Conservation (phyloP, 208 protist species). For the Novymonas esmeraldas region DNA sequence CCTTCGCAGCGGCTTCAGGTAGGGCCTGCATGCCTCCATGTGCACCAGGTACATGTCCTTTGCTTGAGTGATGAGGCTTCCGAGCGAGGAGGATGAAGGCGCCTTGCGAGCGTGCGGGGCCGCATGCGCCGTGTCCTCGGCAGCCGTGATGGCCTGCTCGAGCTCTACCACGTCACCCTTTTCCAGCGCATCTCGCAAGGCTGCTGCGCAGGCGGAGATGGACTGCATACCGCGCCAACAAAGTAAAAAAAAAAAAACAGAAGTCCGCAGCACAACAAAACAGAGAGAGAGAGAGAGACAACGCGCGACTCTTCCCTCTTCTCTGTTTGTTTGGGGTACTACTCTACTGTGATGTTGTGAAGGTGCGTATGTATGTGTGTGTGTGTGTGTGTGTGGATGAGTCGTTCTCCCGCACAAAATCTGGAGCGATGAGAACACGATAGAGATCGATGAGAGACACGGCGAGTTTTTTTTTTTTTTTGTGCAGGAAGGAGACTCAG, state of each 20-base stretch:
- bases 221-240: neutral
- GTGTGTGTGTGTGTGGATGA: neutral
- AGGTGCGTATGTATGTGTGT: neutral
- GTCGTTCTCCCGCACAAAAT: neutral
- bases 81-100: conserved; percentile 16
- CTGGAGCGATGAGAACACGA: neutral
- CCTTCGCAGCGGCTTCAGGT: conserved; percentile 63
- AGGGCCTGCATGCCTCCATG: conserved; percentile 55
- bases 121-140: conserved; percentile 32
- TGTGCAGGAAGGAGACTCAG: too few relatives aligned
- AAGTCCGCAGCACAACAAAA: too few relatives aligned
- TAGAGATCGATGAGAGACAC: neutral
- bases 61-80: conserved; percentile 29
- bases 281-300: too few relatives aligned
- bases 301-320: too few relatives aligned
- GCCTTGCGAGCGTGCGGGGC: conserved; percentile 24
- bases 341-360: too few relatives aligned
- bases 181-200: conserved; percentile 48
- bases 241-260: neutral
- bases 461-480: too few relatives aligned
- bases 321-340: too few relatives aligned
- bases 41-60: conserved; percentile 43
- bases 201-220: conserved; percentile 23
- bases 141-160: conserved; percentile 55
- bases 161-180: conserved; percentile 71